Conservation (phyloP, 352 stramenopile genomes). For the Paralagenidium karlingii region DNA sequence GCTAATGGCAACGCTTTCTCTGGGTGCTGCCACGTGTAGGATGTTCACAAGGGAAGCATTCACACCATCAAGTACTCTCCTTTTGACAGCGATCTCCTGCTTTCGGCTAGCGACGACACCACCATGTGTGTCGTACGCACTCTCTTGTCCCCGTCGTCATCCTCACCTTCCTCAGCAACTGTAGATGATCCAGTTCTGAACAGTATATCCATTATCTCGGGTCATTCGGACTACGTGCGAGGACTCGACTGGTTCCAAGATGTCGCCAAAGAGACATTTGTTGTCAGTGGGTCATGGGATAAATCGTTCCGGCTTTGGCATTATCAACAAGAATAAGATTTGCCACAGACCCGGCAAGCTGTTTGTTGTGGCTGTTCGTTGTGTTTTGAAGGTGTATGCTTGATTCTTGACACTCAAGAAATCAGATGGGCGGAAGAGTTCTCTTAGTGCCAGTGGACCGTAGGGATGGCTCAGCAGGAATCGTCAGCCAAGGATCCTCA, state of each 20-base stretch:
- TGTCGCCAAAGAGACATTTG: neutral
- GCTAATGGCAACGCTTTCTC: neutral
- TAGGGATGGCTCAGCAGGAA: too few species aligned
- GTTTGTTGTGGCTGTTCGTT: too few species aligned
- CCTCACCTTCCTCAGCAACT: slow-evolving; percentile 8
- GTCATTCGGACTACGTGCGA: slow-evolving; percentile 61
- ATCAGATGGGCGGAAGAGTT: too few species aligned
- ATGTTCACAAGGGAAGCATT: slow-evolving; percentile 24
- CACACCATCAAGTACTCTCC: slow-evolving; percentile 57
- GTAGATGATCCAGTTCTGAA: too few species aligned
- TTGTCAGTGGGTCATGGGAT: slow-evolving; percentile 1
- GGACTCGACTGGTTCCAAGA: slow-evolving; percentile 44
- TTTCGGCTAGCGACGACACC: slow-evolving; percentile 50
- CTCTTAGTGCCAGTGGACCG: too few species aligned
- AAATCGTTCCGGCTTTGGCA: neutral
- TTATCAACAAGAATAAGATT: too few species aligned
- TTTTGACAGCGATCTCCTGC: slow-evolving; percentile 40
- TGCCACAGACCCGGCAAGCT: too few species aligned
- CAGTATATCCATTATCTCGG: slow-evolving; percentile 5
- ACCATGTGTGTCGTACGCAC: slow-evolving; percentile 24
- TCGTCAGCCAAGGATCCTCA: slow-evolving; percentile 53
- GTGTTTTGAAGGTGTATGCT: too few species aligned
- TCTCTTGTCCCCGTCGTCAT: slow-evolving; percentile 13
- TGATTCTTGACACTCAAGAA: too few species aligned
- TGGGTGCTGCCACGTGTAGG: slow-evolving; percentile 6